Conservation (phyloP, 148 eudicot genomes). For the Selenicereus undatus region DNA sequence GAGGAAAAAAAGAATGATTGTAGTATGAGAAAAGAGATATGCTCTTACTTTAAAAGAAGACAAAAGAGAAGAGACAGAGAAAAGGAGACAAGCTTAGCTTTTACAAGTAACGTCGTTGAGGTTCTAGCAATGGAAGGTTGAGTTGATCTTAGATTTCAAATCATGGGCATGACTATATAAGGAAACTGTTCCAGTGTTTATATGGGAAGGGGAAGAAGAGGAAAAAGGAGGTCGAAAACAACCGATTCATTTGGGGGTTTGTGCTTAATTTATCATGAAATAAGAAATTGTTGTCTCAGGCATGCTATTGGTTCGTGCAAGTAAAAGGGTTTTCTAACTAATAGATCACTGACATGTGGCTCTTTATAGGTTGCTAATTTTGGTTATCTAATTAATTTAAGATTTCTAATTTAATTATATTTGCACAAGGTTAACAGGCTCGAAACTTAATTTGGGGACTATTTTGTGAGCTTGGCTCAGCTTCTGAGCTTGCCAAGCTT, state of each 20-base stretch:
- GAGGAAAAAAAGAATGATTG: background rate
- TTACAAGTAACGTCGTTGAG: background rate
- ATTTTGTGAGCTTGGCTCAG: too few species aligned
- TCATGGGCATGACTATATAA: background rate
- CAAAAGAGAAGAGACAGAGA: background rate
- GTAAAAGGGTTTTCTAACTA: slow-evolving; percentile 9
- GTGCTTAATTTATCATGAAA: background rate
- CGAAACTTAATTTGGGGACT: too few species aligned
- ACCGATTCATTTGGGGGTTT: background rate
- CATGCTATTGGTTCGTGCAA: background rate
- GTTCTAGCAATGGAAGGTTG: background rate
- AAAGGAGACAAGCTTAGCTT: background rate
- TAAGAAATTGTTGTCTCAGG: background rate
- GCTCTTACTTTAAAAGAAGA: background rate
- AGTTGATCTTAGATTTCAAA: background rate
- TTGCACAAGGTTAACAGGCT: background rate
- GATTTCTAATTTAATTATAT: background rate
- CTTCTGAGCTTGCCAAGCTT: too few species aligned
- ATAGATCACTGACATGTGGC: slow-evolving; percentile 13
- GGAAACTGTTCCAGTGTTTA: slow-evolving; percentile 10
- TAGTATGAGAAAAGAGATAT: background rate
- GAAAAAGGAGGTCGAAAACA: background rate
- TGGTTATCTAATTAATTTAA: background rate
- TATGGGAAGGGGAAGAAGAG: slow-evolving; percentile 1
- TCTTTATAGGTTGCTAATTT: background rate